Evolutionary conservation across 305 asterid genomes (phyloP).

Genomic region (Fraxinus baroniana): DNA sequence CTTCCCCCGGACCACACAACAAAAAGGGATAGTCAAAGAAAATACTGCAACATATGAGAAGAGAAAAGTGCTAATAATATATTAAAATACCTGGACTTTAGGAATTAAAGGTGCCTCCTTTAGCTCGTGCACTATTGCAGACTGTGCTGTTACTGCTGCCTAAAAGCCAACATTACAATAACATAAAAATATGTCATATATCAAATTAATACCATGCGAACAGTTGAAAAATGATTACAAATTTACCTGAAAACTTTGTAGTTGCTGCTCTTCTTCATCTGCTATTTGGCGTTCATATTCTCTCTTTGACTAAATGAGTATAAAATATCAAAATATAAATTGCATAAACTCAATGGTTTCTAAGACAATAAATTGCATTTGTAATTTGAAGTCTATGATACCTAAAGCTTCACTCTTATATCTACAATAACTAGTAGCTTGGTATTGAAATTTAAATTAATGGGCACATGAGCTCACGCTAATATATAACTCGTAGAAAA

Average conservation of each 20-base stretch:
- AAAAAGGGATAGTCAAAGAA: background rate
- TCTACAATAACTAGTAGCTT: background rate
- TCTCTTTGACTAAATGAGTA: constrained; percentile 62
- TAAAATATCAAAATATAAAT: constrained; percentile 24
- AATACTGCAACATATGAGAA: background rate
- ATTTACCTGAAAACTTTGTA: constrained; percentile 77
- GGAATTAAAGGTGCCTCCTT: constrained; percentile 61
- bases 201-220: constrained; percentile 8
- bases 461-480: background rate
- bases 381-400: constrained; percentile 16
- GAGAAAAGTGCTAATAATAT: constrained; percentile 4
- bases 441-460: background rate
- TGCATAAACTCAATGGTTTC: constrained; percentile 3
- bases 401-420: background rate
- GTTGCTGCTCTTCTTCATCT: constrained; percentile 73
- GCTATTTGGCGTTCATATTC: constrained; percentile 78
- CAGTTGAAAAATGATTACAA: constrained; percentile 12
- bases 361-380: constrained; percentile 4
- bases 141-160: constrained; percentile 87
- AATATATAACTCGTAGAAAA: background rate
- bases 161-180: constrained; percentile 31
- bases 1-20: background rate
- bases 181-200: constrained; percentile 3
- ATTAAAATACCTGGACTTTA: constrained; percentile 47
- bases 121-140: constrained; percentile 48